Evolutionary conservation across 352 stramenopile species (phyloP).

Genomic region (Globisporangium nunn): DNA sequence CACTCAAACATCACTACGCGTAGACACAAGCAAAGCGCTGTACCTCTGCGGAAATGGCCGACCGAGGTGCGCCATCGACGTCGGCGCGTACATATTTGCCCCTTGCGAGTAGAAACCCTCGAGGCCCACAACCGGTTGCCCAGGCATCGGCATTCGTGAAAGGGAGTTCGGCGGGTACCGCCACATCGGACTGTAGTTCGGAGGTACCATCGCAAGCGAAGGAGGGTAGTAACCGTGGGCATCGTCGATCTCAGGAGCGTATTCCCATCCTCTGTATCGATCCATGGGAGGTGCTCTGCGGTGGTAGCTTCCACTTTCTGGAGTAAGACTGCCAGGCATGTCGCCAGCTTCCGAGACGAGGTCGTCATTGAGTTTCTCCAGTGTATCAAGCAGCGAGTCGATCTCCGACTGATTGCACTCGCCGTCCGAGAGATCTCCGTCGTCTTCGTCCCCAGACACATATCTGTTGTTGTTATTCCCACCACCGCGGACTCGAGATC

Average conservation of each 20-base stretch:
- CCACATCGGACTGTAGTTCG: constrained; percentile 5
- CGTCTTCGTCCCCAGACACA: background rate
- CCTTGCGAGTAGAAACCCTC: background rate
- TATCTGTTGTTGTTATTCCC: constrained; percentile 8
- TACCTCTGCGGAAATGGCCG: constrained; percentile 9
- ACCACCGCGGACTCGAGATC: background rate
- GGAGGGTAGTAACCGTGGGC: constrained; percentile 1
- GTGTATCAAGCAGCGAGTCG: constrained; percentile 11
- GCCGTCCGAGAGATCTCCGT: constrained; percentile 4
- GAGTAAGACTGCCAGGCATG: constrained; percentile 8
- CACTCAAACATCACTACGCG: background rate
- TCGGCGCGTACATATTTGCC: constrained; percentile 2
- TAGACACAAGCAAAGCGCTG: background rate
- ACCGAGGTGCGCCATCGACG: background rate
- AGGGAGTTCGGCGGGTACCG: constrained; percentile 3
- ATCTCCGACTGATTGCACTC: constrained; percentile 14
- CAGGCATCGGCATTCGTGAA: background rate
- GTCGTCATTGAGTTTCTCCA: constrained; percentile 19
- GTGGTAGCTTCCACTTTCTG: background rate
- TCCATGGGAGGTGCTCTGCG: background rate
- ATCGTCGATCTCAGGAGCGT: constrained; percentile 1
- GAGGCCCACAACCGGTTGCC: background rate
- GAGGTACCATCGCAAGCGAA: constrained; percentile 1
- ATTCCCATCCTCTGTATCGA: constrained; percentile 8
- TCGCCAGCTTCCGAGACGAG: constrained; percentile 19